Evolutionary conservation across 179 eudicot species (phyloP).

Genomic region (Amaranthus tricolor): DNA sequence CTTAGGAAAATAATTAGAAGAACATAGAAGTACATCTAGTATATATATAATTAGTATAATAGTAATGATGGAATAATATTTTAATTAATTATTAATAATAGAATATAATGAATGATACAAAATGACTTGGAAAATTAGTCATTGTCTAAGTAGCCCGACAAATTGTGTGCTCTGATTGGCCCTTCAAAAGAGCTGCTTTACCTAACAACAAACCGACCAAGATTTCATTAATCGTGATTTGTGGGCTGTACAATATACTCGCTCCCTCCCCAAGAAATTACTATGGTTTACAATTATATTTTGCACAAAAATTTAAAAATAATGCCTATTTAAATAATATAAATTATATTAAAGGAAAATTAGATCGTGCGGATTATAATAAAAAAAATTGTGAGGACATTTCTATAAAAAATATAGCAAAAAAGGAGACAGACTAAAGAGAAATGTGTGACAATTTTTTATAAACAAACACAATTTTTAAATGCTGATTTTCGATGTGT

Average conservation of each 20-base stretch:
- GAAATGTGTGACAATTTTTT: too few species aligned
- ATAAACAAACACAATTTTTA: neutral
- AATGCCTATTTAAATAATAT: too few species aligned
- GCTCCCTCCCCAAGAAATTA: too few species aligned
- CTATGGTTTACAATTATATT: too few species aligned
- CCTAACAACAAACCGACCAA: conserved; percentile 41
- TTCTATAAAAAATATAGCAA: too few species aligned
- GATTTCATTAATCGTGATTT: conserved; percentile 29
- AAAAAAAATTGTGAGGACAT: too few species aligned
- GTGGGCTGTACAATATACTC: neutral
- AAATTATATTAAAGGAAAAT: too few species aligned
- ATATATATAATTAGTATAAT: neutral
- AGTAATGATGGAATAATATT: conserved; percentile 1
- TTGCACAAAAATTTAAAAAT: too few species aligned
- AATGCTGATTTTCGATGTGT: neutral
- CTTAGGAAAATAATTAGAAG: conserved; percentile 7
- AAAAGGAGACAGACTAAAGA: too few species aligned
- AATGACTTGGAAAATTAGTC: conserved; percentile 14
- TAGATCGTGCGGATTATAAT: too few species aligned
- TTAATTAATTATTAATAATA: neutral
- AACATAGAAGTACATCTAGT: neutral
- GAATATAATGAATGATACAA: neutral
- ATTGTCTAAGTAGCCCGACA: conserved; percentile 31
- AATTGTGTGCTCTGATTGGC: conserved; percentile 27
- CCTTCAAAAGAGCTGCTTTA: conserved; percentile 22